Base-by-base conservation (phyloP, 495 filamentous ascomycete species). In the Xylaria acuta region DNA sequence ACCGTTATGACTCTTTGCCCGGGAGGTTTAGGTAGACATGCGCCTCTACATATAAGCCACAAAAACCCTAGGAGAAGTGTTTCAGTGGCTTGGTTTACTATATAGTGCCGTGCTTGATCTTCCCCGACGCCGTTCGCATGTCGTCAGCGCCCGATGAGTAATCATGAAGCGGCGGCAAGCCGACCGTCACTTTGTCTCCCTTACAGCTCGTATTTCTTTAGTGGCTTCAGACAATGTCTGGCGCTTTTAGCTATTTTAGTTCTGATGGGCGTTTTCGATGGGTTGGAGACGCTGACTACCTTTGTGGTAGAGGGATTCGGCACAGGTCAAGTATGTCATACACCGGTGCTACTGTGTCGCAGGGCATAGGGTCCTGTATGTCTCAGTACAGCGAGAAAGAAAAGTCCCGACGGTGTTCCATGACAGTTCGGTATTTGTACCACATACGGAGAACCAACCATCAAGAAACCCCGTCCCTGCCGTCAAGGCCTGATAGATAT, bases 201-300 rank as follows among this genome's bases (percentile, higher is more conserved):
- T 14, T 47, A 38, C 25, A 36, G 25, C 63, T 65, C 63, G 63
- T 66, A 40, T 53, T 53, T 43, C 30, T 38, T 40, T 6, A n/a
- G 12, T 20, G 64, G 18, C 30, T 22, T 47, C 41, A 65, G 63
- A 14, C 8, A 49, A 56, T 32, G 3, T 18, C 27, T 56, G 14
- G 53, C 53, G 53, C 27, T 18, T 32, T 56, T 32, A 32, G 12
- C 27, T 56, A 25, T 56, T 18, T 32, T 32, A 16, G 27, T 16
- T 56, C 14, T 16, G 25, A 49, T 65, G 43, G 41, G 16, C 25
- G 27, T 22, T 51, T 40, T 5, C 22, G 18, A 53, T 40, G 45
- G 32, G 11, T 25, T 40, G 12, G 30, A 53, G 30, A 51, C 63
- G 25, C 30, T 22, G 43, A 49, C 63, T 60, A 38, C 30, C 32